Evolutionary conservation across 2,329 filamentous ascomycete genomes (phyloP).

Genomic region (Verticillium longisporum): DNA sequence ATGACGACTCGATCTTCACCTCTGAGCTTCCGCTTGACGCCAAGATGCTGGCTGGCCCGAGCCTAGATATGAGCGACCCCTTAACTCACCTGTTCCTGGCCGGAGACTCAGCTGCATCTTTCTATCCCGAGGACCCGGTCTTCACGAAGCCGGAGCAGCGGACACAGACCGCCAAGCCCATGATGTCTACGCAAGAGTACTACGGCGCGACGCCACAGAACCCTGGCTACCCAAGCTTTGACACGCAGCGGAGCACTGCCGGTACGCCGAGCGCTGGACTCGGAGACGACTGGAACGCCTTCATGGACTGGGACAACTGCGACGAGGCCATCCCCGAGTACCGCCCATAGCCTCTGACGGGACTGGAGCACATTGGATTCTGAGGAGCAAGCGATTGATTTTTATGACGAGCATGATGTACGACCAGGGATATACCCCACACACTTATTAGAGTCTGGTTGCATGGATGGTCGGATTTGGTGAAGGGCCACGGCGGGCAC

Average conservation of each 20-base stretch:
- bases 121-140: not conserved
- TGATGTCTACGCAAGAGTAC: not conserved
- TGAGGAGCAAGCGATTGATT: not conserved
- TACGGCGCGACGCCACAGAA: not conserved
- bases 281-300: not conserved
- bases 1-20: constrained; percentile 29
- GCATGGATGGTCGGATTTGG: not conserved
- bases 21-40: constrained; percentile 33
- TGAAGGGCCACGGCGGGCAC: not conserved
- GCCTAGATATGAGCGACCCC: constrained; percentile 21
- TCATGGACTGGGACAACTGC: not conserved
- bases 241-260: not conserved
- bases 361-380: not conserved
- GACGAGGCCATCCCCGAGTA: not conserved
- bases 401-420: not conserved
- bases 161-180: not conserved
- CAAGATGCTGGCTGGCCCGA: constrained; percentile 29
- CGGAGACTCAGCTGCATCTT: not conserved
- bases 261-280: not conserved
- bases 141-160: not conserved
- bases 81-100: constrained; percentile 9
- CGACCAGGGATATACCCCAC: not conserved
- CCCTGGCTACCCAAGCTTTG: not conserved
- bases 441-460: not conserved
- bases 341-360: not conserved